phyloP scores from a whole-genome alignment of 169 alveolate genomes.

The Besnoitia besnoiti region DNA sequence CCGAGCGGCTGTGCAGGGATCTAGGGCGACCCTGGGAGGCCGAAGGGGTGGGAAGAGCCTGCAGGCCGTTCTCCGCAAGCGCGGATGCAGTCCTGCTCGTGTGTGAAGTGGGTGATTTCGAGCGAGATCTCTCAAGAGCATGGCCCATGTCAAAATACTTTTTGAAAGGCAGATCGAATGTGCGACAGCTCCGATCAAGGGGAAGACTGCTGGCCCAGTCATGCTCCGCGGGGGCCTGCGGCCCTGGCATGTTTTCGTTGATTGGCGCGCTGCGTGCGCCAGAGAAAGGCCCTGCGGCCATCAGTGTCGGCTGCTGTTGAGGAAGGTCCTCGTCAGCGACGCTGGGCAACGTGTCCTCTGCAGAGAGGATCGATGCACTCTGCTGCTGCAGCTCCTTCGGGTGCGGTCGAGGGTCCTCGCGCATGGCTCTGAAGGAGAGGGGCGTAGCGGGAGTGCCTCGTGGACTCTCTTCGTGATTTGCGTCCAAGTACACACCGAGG shows the following conservation, averaged over 20 bases:
- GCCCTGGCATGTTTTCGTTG: too few relatives aligned
- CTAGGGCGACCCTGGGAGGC: background rate
- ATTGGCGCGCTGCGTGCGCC: too few relatives aligned
- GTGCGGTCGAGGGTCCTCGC: background rate
- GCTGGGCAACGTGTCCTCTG: background rate
- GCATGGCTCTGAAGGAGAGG: background rate
- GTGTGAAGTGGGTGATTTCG: background rate
- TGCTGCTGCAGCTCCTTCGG: background rate
- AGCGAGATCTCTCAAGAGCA: too few relatives aligned
- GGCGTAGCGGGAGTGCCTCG: background rate
- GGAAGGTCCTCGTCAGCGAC: conserved; percentile 23
- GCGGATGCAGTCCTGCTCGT: background rate
- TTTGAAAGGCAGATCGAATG: too few relatives aligned
- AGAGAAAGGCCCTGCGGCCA: too few relatives aligned
- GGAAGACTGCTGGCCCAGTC: too few relatives aligned
- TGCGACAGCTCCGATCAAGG: too few relatives aligned
- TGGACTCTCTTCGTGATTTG: background rate
- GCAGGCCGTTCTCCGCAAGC: background rate
- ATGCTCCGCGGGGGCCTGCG: too few relatives aligned
- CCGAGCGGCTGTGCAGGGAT: background rate
- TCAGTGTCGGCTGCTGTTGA: too few relatives aligned
- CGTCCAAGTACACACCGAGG: background rate
- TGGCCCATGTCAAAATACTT: too few relatives aligned
- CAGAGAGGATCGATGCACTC: background rate
- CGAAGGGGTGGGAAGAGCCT: background rate